These are phyloP conservation scores for Solanum hybrid DNA, from an alignment of 305 asterid species.

Conservation along the genomic window DNA sequence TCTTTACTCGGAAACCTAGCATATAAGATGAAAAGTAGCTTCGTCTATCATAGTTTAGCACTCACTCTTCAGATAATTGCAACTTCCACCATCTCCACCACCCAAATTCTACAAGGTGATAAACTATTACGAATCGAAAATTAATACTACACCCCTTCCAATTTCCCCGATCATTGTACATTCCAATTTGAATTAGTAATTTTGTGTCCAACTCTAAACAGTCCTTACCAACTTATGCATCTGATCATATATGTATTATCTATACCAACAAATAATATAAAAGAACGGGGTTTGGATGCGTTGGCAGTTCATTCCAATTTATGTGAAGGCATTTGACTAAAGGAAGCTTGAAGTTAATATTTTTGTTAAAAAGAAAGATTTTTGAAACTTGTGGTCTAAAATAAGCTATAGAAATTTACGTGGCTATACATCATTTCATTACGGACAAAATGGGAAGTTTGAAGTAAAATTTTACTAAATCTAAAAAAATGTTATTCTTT, in stretches of 20 bases:
- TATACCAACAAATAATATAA: neutral
- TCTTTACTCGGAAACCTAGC: neutral
- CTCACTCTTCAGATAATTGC: neutral
- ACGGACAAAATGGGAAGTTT: neutral
- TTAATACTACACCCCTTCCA: neutral
- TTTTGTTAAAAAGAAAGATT: fast-evolving
- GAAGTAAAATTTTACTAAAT: neutral
- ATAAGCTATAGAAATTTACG: neutral
- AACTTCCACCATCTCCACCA: neutral
- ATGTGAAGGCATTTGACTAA: neutral
- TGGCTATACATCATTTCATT: neutral
- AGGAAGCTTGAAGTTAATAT: neutral
- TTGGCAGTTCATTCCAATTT: neutral
- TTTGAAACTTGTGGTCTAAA: neutral
- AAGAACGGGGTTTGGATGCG: neutral
- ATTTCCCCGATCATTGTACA: neutral
- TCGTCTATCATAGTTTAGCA: neutral
- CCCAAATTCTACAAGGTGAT: neutral
- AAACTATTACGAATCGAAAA: neutral
- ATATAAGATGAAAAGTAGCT: neutral
- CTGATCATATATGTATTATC: neutral
- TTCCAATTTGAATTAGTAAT: neutral
- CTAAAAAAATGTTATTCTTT: too few relatives aligned
- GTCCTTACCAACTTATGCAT: neutral
- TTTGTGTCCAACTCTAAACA: neutral